Percentiles rank a stretch among this genome's conserved stretches.
Evolutionary conservation across 305 asterid species (phyloP).

Genomic region (Fraxinus floribunda): DNA sequence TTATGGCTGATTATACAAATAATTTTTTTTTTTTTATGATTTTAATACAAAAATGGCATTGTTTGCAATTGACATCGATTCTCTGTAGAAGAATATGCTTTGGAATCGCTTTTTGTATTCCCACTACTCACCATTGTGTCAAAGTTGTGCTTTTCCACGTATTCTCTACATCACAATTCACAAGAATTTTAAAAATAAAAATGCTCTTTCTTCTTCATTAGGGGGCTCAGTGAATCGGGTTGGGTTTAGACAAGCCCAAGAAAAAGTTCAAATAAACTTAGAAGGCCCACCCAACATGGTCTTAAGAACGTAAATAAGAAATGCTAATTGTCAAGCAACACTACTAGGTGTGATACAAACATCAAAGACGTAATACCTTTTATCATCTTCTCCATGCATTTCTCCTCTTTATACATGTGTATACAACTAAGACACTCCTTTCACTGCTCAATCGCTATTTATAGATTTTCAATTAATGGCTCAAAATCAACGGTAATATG

Average conservation of each 20-base stretch:
- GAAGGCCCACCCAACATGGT: not conserved
- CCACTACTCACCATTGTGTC: not conserved
- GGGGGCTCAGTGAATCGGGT: no score
- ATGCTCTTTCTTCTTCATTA: no score
- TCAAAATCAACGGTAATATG: constrained; percentile 38
- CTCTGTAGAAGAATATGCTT: not conserved
- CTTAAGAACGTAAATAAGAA: not conserved
- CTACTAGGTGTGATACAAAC: constrained; percentile 7
- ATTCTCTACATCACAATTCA: not conserved
- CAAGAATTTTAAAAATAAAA: no score
- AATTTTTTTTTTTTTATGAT: no score
- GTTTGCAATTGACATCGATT: not conserved
- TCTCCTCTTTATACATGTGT: no score
- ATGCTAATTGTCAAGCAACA: constrained; percentile 30
- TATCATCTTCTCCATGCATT: constrained; percentile 29
- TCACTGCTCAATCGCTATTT: no score
- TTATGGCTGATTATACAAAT: no score
- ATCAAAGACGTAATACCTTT: constrained; percentile 35
- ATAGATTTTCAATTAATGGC: constrained; percentile 32
- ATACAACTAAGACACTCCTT: no score
- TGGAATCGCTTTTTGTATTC: not conserved
- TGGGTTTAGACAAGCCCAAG: no score
- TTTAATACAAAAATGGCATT: not conserved
- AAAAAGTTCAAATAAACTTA: no score
- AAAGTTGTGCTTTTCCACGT: constrained; percentile 19